phyloP scores from a whole-genome alignment of 1,284 basidiomycete genomes.

The Macrocystidia cucumis region DNA sequence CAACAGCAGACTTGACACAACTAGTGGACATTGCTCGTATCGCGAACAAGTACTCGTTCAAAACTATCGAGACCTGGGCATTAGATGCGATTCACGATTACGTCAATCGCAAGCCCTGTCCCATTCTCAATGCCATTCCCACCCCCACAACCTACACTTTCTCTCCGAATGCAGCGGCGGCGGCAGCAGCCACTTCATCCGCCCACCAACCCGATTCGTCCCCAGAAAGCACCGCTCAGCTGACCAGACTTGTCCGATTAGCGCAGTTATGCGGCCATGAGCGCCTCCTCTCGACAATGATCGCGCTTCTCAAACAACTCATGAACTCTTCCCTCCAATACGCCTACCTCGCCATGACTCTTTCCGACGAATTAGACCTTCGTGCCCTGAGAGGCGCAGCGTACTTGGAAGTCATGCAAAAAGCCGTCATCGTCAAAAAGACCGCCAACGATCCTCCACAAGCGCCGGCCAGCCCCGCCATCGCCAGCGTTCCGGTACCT shows the following conservation, averaged over 20 bases:
- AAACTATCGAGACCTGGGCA: conserved; percentile 59
- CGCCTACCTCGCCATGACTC: conserved; percentile 59
- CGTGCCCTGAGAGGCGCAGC: conserved; percentile 48
- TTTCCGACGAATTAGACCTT: conserved; percentile 59
- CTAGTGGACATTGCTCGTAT: conserved; percentile 56
- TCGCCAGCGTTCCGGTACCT: conserved; percentile 4
- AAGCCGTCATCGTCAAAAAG: conserved; percentile 36
- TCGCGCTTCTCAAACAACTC: conserved; percentile 45
- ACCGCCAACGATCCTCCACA: conserved; percentile 19
- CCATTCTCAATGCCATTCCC: conserved; percentile 35
- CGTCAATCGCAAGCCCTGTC: conserved; percentile 50
- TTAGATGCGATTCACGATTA: conserved; percentile 58
- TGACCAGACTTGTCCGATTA: conserved; percentile 51
- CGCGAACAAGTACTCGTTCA: conserved; percentile 64
- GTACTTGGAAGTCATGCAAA: conserved; percentile 64
- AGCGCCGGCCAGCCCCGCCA: conserved; percentile 3
- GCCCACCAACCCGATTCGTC: conserved; percentile 11
- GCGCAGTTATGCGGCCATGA: conserved; percentile 59
- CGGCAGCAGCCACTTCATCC: conserved; percentile 10
- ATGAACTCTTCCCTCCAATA: conserved; percentile 52
- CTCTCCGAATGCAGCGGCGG: conserved; percentile 12
- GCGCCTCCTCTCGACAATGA: conserved; percentile 47
- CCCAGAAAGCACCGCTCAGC: conserved; percentile 33
- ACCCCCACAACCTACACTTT: conserved; percentile 22
- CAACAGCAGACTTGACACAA: conserved; percentile 38